Evolutionary conservation across 2,329 filamentous ascomycete genomes (phyloP).

Genomic region (Cladosporium sp.): DNA sequence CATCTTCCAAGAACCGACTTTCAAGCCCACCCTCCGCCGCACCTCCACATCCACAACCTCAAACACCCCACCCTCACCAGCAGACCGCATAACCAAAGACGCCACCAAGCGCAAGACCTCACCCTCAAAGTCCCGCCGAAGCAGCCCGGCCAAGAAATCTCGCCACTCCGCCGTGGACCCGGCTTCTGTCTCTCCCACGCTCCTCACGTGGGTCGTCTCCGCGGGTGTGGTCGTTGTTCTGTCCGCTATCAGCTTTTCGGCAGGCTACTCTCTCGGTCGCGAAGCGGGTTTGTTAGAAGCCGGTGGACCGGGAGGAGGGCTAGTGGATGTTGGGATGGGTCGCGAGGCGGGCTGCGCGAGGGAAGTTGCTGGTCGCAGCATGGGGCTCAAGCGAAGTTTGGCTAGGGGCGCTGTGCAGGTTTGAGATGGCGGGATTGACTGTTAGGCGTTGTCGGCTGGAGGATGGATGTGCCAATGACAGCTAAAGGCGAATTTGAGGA

Average conservation of each 20-base stretch:
- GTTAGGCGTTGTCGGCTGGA: no score
- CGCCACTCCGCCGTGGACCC: slow-evolving; percentile 30
- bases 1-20: slow-evolving; percentile 27
- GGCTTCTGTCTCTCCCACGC: slow-evolving; percentile 50
- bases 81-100: slow-evolving; percentile 10
- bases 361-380: slow-evolving; percentile 28
- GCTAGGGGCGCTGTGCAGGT: slow-evolving; percentile 29
- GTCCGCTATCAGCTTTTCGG: slow-evolving; percentile 61
- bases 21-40: slow-evolving; percentile 34
- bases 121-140: slow-evolving; percentile 29
- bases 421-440: no score
- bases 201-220: slow-evolving; percentile 63
- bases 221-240: slow-evolving; percentile 62
- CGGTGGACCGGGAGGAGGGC: slow-evolving; percentile 16
- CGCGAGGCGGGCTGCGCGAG: slow-evolving; percentile 25
- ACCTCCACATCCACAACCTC: slow-evolving; percentile 26
- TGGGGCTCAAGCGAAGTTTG: slow-evolving; percentile 31
- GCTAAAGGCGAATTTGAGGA: no score
- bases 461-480: no score
- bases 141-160: slow-evolving; percentile 38
- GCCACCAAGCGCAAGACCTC: slow-evolving; percentile 42
- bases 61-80: slow-evolving; percentile 22
- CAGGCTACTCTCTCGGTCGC: slow-evolving; percentile 58
- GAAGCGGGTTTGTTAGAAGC: slow-evolving; percentile 54
- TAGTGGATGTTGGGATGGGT: slow-evolving; percentile 20